These are phyloP conservation scores for Kwoniella dejecticola DNA, from an alignment of 768 basidiomycete species.

Conservation along the genomic window DNA sequence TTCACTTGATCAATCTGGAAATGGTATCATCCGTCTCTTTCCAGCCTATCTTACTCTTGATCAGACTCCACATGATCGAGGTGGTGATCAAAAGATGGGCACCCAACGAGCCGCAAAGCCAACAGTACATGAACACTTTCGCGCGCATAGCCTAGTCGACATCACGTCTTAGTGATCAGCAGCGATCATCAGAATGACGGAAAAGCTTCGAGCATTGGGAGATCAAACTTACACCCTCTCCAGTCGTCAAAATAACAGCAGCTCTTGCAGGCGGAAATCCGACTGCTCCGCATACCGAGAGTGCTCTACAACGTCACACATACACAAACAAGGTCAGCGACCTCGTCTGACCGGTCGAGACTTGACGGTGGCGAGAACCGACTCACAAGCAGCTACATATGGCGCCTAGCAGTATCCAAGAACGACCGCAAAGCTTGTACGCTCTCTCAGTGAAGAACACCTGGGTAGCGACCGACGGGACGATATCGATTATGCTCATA, in stretches of 20 bases:
- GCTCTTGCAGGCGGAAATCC: conserved; percentile 3
- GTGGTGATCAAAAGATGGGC: conserved; percentile 11
- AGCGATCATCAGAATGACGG: not conserved
- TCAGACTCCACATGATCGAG: conserved; percentile 8
- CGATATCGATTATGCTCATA: conserved; percentile 14
- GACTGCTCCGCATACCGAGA: conserved; percentile 9
- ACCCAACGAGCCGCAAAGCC: not conserved
- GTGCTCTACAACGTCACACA: not conserved
- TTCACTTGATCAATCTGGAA: conserved; percentile 2
- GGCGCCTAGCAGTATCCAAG: not conserved
- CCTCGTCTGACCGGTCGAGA: not conserved
- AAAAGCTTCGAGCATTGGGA: not conserved
- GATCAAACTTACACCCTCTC: not conserved
- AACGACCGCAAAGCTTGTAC: conserved; percentile 5
- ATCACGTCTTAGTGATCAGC: not conserved
- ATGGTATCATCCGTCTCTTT: conserved; percentile 1
- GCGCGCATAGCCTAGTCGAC: not conserved
- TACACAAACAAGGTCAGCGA: not conserved
- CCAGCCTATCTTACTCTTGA: conserved; percentile 5
- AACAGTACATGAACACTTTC: conserved; percentile 9
- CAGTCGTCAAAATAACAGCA: not conserved
- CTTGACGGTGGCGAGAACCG: not conserved
- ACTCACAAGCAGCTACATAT: conserved; percentile 3
- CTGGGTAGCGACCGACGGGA: conserved; percentile 8
- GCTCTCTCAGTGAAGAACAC: conserved; percentile 14